These are phyloP conservation scores for Circinella umbellata DNA, from an alignment of 371 early-diverging fungal species.

Conservation along the genomic window DNA sequence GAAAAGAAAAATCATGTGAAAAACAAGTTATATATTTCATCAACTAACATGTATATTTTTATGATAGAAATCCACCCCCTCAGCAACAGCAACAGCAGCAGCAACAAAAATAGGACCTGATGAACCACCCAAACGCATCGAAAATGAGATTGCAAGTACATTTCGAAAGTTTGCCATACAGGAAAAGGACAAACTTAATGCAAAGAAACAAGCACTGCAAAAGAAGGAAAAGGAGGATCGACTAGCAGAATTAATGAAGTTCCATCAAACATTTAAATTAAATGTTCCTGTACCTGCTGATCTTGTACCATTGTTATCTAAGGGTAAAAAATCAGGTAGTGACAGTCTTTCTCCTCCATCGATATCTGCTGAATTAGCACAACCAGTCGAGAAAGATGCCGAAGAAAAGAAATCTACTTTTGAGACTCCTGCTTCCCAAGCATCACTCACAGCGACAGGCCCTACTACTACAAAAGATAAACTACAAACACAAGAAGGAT, in stretches of 20 bases:
- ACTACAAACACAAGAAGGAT: too few species aligned
- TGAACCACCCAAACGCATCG: constrained; percentile 30
- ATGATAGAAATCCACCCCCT: background rate
- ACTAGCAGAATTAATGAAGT: constrained; percentile 80
- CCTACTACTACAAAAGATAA: too few species aligned
- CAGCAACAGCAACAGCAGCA: background rate
- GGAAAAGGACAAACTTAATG: constrained; percentile 84
- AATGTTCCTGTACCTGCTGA: constrained; percentile 80
- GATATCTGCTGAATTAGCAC: background rate
- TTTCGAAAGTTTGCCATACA: constrained; percentile 72
- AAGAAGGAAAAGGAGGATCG: constrained; percentile 80
- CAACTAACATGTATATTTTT: background rate
- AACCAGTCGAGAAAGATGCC: background rate
- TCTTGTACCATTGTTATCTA: constrained; percentile 71
- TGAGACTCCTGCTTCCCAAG: too few species aligned
- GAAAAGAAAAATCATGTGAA: background rate
- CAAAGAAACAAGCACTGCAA: constrained; percentile 72
- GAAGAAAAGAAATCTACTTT: background rate
- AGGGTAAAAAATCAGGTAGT: constrained; percentile 36
- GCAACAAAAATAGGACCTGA: background rate
- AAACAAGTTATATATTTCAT: background rate
- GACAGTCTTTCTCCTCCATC: background rate
- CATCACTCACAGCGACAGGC: too few species aligned
- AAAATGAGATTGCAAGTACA: constrained; percentile 64
- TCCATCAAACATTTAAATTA: constrained; percentile 76